Evolutionary conservation across 2,329 filamentous ascomycete species (phyloP), one percentile per base, ranked within the genome.

Genomic region (Escovopsis weberi): DNA sequence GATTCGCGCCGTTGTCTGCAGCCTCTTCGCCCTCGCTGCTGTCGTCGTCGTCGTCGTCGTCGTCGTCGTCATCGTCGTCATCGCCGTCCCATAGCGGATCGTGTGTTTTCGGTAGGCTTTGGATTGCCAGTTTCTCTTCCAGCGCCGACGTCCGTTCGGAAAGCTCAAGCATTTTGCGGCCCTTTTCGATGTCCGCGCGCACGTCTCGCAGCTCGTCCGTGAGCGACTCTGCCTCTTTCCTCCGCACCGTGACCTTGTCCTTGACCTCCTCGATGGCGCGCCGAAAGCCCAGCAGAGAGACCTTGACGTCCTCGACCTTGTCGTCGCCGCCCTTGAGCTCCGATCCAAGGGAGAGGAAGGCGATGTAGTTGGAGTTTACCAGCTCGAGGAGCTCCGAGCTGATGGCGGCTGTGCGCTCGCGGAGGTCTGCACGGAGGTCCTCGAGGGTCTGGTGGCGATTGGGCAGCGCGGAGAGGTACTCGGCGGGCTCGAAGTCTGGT

Each of bases 371-470:
- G 41, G 82, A 75, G 57, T 98, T 98, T 50, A 98, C 91, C 7
- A 98, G 75, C 63, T 95, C 89, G 15, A 98, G 71, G 3, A 98
- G 72, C 64, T 98, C 91, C 48, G 82, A 77, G 54, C 80, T 84
- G 47, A 98, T 80, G 18, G 81, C 73, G 51, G 84, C 76, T 51
- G 80, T 85, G 41, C 93, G 74, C 45, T 87, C 77, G 37, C 88
- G 80, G 12, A 98, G 70, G 55, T 98, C 93, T 5, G 80, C 67
- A 33, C 89, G 85, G 30, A 98, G 70, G 59, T 98, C 91, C 58
- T 94, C 88, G 39, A 98, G 83, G 0, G 89, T 95, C 61, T 98
- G 91, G 60, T 98, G 91, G 2, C 91, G 82, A 57, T 91, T 80
- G 18, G 79, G 77, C 2, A 94, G 72, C 2, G 83, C 81, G 7